phyloP scores from a whole-genome alignment of 257 asterid genomes.

The Solanum etuberosum region DNA sequence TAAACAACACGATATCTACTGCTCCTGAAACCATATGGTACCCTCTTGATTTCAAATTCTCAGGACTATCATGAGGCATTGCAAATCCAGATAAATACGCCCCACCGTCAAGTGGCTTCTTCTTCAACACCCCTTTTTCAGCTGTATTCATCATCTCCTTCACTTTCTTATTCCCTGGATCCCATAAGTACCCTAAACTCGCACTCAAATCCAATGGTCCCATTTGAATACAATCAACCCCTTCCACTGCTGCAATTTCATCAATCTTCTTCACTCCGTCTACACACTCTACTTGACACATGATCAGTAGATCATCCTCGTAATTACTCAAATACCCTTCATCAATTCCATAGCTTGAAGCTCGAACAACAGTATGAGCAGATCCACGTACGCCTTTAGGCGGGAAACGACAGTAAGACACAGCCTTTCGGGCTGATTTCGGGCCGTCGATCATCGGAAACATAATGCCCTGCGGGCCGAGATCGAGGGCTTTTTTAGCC shows the following conservation, averaged over 20 bases:
- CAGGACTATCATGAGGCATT: conserved; percentile 59
- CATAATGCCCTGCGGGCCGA: conserved; percentile 86
- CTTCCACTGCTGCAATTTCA: conserved; percentile 63
- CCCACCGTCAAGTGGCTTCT: conserved; percentile 6
- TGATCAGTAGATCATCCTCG: conserved; percentile 55
- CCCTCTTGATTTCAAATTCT: conserved; percentile 48
- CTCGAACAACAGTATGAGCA: conserved; percentile 72
- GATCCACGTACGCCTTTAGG: conserved; percentile 75
- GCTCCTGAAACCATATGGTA: conserved; percentile 75
- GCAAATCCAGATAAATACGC: conserved; percentile 66
- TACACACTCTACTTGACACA: conserved; percentile 72
- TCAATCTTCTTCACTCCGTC: conserved; percentile 51
- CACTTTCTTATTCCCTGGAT: conserved; percentile 79
- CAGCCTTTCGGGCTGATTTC: conserved; percentile 55
- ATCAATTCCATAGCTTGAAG: conserved; percentile 62
- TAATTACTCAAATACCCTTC: conserved; percentile 57
- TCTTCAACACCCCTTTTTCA: conserved; percentile 45
- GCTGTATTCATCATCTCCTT: conserved; percentile 48
- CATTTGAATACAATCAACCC: conserved; percentile 76
- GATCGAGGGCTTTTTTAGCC: conserved; percentile 85
- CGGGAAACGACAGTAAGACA: conserved; percentile 64
- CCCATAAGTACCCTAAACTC: conserved; percentile 79
- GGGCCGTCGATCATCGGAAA: conserved; percentile 81
- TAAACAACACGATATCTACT: conserved; percentile 51
- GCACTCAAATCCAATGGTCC: conserved; percentile 91